Evolutionary conservation across 2,329 filamentous ascomycete species (phyloP).

Genomic region (Fusarium ramigenum): DNA sequence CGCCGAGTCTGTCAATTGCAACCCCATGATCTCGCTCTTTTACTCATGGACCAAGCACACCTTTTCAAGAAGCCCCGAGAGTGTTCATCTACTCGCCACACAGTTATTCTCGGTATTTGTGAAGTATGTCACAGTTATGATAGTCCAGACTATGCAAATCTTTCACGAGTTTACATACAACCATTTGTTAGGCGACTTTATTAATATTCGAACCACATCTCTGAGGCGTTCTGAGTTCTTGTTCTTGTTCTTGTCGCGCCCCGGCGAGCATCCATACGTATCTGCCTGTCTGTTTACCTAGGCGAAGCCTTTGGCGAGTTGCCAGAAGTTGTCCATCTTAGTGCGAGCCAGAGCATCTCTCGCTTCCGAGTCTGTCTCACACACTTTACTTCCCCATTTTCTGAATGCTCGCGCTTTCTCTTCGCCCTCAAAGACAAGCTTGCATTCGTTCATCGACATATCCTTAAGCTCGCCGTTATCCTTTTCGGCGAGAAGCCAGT

Average conservation of each 20-base stretch:
- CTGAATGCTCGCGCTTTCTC: constrained; percentile 82
- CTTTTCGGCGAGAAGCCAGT: constrained; percentile 84
- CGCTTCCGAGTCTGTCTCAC: constrained; percentile 90
- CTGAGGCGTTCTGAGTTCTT: neutral
- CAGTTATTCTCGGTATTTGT: neutral
- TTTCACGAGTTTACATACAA: neutral
- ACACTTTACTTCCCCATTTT: constrained; percentile 90
- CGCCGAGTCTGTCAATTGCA: neutral
- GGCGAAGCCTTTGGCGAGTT: constrained; percentile 74
- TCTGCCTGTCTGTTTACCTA: constrained; percentile 10
- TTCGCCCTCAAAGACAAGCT: constrained; percentile 90
- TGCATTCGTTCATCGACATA: constrained; percentile 82
- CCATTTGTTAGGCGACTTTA: neutral
- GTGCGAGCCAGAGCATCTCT: constrained; percentile 79
- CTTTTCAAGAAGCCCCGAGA: neutral
- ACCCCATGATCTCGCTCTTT: neutral
- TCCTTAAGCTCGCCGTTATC: constrained; percentile 83
- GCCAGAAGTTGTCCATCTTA: constrained; percentile 98
- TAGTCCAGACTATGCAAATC: neutral
- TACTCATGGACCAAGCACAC: neutral
- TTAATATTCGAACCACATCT: neutral
- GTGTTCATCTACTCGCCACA: neutral
- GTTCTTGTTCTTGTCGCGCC: neutral
- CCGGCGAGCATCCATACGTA: neutral
- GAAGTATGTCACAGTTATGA: neutral